Percentiles rank a stretch among this genome's conserved stretches.
phyloP scores from a whole-genome alignment of 345 rosid genomes.

The Linum tenue region DNA sequence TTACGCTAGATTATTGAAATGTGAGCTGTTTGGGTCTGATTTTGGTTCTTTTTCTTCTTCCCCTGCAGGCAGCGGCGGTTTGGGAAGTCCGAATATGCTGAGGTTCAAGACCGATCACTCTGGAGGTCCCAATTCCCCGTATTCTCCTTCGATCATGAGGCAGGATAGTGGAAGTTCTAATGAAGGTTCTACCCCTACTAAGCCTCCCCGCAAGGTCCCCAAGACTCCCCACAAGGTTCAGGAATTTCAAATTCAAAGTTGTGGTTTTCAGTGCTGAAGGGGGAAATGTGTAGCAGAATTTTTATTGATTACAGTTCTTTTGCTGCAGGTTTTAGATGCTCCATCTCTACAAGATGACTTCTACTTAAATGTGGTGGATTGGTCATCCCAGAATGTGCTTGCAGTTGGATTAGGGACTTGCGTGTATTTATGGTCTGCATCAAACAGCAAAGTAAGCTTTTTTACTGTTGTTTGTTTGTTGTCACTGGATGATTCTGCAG shows the following conservation, averaged over 20 bases:
- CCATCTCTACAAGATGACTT: constrained; percentile 98
- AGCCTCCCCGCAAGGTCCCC: constrained; percentile 82
- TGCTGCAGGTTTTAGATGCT: constrained; percentile 84
- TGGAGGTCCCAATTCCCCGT: constrained; percentile 59
- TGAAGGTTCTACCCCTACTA: constrained; percentile 75
- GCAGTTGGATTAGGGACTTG: constrained; percentile 95
- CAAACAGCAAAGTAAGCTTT: constrained; percentile 78
- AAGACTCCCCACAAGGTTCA: constrained; percentile 95
- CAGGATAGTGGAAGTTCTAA: constrained; percentile 49
- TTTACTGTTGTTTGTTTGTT: too few species aligned
- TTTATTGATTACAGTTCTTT: neutral
- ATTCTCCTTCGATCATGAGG: constrained; percentile 69
- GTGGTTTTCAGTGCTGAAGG: neutral
- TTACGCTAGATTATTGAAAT: constrained; percentile 57
- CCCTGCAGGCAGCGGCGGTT: constrained; percentile 57
- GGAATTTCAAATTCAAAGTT: neutral
- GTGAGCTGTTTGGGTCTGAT: constrained; percentile 94
- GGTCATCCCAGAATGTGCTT: constrained; percentile 97
- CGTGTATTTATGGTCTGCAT: constrained; percentile 94
- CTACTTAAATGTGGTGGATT: constrained; percentile 89
- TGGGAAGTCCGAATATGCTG: constrained; percentile 77
- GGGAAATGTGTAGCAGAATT: neutral
- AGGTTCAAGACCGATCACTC: constrained; percentile 80
- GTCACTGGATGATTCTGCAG: neutral
- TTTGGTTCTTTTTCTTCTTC: constrained; percentile 61